Percentiles rank a stretch among this genome's conserved stretches.
These are phyloP conservation scores for Ceratocystis albifundus DNA, from an alignment of 2,329 filamentous ascomycete species.

Conservation along the genomic window DNA sequence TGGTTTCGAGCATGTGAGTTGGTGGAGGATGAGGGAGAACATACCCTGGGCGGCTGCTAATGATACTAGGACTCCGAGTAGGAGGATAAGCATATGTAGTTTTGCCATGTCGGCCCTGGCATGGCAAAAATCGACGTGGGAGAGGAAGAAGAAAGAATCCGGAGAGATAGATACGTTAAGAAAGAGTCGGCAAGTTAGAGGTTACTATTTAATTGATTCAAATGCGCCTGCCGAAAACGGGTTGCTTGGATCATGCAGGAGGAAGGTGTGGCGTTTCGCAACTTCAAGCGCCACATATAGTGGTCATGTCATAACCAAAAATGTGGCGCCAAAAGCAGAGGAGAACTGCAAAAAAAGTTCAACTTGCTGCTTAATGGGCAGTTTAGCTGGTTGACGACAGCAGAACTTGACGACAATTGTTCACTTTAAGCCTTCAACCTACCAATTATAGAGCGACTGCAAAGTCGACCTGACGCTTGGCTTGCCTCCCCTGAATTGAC, in stretches of 20 bases:
- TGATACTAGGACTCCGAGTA: slow-evolving; percentile 30
- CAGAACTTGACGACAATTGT: neutral
- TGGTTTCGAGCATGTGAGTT: slow-evolving; percentile 1
- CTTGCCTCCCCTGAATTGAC: neutral
- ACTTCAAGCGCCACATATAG: neutral
- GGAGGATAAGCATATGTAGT: slow-evolving; percentile 31
- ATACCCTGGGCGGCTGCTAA: slow-evolving; percentile 36
- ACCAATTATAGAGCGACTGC: neutral
- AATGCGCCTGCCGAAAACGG: neutral
- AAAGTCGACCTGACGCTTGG: neutral
- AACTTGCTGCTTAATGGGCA: neutral
- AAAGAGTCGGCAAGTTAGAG: neutral
- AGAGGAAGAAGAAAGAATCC: neutral
- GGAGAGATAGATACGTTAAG: neutral
- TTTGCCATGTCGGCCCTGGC: slow-evolving; percentile 32
- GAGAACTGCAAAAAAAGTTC: slow-evolving; percentile 16
- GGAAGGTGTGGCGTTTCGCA: neutral
- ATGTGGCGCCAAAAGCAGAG: slow-evolving; percentile 5
- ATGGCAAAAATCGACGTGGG: slow-evolving; percentile 4
- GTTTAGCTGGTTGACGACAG: neutral
- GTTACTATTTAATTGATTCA: neutral
- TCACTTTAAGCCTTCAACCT: neutral
- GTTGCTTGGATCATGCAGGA: neutral
- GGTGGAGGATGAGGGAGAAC: slow-evolving; percentile 23
- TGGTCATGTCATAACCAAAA: neutral